Conservation (phyloP, 306 rosid genomes). For the Arachis stenosperma region DNA sequence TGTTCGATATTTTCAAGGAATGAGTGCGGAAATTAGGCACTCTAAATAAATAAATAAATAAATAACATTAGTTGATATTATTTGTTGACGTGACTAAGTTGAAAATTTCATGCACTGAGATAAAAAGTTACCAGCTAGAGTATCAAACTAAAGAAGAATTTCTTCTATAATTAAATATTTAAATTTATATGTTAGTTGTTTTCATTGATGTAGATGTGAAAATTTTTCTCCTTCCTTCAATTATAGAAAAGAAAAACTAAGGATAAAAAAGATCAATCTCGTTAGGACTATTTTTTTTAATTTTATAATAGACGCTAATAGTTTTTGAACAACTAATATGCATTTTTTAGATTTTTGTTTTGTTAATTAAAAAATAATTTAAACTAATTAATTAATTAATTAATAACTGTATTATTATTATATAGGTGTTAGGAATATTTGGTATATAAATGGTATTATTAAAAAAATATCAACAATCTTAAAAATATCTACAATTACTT, state of each 20-base stretch:
- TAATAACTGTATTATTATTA: too few relatives aligned
- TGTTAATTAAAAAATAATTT: too few relatives aligned
- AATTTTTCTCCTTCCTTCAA: neutral
- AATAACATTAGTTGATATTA: neutral
- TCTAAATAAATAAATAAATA: neutral
- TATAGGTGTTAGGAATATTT: too few relatives aligned
- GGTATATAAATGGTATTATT: too few relatives aligned
- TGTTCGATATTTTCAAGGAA: conserved; percentile 14
- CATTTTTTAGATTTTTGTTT: too few relatives aligned
- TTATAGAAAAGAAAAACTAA: neutral
- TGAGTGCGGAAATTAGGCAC: neutral
- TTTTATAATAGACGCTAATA: too few relatives aligned
- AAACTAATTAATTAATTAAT: too few relatives aligned
- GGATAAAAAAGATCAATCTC: too few relatives aligned
- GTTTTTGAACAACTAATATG: too few relatives aligned
- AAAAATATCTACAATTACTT: neutral
- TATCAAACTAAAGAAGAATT: neutral
- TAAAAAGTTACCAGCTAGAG: neutral
- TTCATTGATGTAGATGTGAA: neutral
- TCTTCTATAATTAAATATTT: neutral
- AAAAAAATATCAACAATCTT: too few relatives aligned
- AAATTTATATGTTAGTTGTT: neutral
- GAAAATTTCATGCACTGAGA: neutral
- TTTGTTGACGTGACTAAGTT: neutral
- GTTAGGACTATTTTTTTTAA: too few relatives aligned